Evolutionary conservation across 345 rosid genomes (phyloP), one percentile per base, ranked within the genome.

Genomic region (Acer campestre): DNA sequence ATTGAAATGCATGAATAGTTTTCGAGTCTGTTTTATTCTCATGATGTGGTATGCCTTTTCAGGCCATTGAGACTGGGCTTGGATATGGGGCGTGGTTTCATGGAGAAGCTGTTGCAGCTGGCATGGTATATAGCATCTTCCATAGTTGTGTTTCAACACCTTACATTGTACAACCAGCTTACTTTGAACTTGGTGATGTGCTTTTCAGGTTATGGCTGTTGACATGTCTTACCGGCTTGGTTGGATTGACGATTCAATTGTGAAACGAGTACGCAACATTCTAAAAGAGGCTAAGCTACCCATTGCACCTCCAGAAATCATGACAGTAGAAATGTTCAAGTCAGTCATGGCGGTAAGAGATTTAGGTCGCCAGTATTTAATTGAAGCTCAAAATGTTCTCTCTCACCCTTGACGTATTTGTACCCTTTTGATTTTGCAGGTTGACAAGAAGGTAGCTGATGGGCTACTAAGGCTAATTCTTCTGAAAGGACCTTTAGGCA

Each of bases 61-160:
- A 97, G 99, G 99, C 99, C 53, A 91, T 97, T 78, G 99, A 97
- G 85, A 92, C 93, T 70, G 93, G 98, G 53, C 76, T 91, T 62
- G 99, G 99, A 70, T 94, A 97, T 58, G 99, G 99, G 73, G 80
- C 86, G 67, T 96, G 99, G 98, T 93, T 96, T 76, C 99, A 96
- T 66, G 99, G 99, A 80, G 99, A 96, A 89, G 99, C 99, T 84
- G 92, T 96, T 82, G 97, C 98, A 12, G 97, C 95, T 82, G 99
- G 99, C 88, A 92, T 23, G 83, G 99, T 96, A 89, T 96, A 89
- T 76, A 73, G 71, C 42, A 29, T 67, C 73, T 74, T 68, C 59
- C 51, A 61, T 17, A 4, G 70, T 67, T 74, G 17, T 7, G 49
- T 67, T 63, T 20, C 73, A 59, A 25, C 49, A 31, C 20, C 68